Evolutionary conservation across 345 rosid genomes (phyloP), one percentile per base, ranked within the genome.

Genomic region (Balakata baccata): DNA sequence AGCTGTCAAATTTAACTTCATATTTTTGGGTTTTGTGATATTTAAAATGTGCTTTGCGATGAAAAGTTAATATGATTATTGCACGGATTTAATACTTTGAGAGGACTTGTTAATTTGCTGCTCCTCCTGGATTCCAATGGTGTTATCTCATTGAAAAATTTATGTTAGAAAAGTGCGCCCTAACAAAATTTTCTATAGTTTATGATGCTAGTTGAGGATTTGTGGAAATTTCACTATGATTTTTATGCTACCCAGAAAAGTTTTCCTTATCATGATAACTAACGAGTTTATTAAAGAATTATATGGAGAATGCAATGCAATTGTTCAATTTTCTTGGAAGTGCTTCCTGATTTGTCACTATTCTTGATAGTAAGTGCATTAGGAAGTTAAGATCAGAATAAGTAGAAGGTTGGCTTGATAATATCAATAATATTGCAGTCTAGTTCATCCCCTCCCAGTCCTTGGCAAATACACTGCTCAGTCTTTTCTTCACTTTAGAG

Each of bases 1-100:
- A 69, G 84, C 41, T 68, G 49, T 45, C 22, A 6, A 23, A 1
- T 18, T 20, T 43, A 6, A 11, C 11, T 46, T 75, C 49, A 25
- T 34, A 17, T 38, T 3, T 0, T 47, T 29, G 56, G 53, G 6
- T 6, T 57, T 16, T 47, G 52, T 68, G 20, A 61, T 41, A 11
- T 14, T 57, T 23, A 59, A 29, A n/a, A 23, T 52, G 37, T 18
- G 50, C 29, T n/a, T 25, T 52, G 13, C 20, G 25, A 16, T 25
- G 29, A 1, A 66, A 23, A 46, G 0, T 25, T 62, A 4, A 2
- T 63, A 10, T 62, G 49, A 34, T 41, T 7, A 50, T 58, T 58
- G 20, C 47, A 34, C 11, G 52, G 6, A 45, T 65, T 64, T 39
- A 49, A 39, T 64, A 39, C 23, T 64, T 39, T 38, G 68, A 41